Evolutionary conservation across 2,329 filamentous ascomycete species (phyloP), one percentile per base, ranked within the genome.

Genomic region (Fusarium nisikadoi): DNA sequence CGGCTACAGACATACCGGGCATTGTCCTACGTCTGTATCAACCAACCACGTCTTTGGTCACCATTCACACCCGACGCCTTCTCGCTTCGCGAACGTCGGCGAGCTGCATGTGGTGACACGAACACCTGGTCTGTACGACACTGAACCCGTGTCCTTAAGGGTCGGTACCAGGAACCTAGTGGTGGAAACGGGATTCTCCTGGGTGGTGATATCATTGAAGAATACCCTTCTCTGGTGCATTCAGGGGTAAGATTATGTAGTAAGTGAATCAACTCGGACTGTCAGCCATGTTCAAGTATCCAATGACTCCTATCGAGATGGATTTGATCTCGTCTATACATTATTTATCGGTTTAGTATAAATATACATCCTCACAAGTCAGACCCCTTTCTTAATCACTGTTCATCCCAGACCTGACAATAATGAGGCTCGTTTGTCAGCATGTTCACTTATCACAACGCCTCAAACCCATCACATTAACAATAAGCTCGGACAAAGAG

Each of bases 41-140:
- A 8, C 63, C 69, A 71, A 64, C 57, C 63, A 65, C 35, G n/a
- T 61, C 54, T 45, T 14, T 56, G 35, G 45, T 27, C 58, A 45
- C 50, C 31, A 35, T 71, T 45, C 33, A 43, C 36, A 52, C 50
- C 55, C 50, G 67, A 65, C 62, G 62, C 61, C 54, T 47, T 54
- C 68, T 77, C 75, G 75, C 75, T 76, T 76, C 70, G 63, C 68
- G 36, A 65, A 65, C 55, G 46, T 56, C 57, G 63, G 59, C 49
- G 73, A 53, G 52, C 53, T 73, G 73, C 65, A 71, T 52, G 31
- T 60, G 29, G 74, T 75, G 63, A 52, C 20, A 75, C 69, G 55
- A 61, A 62, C 63, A 62, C 50, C 57, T 58, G 45, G 55, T 53
- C 68, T 61, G 74, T 74, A 64, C 45, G 13, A 73, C 60, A 12